A percentile compares a stretch with the other conserved stretches of the same genome.
Conservation (phyloP, 257 asterid species). For the Parsonsia alboflavescens region DNA sequence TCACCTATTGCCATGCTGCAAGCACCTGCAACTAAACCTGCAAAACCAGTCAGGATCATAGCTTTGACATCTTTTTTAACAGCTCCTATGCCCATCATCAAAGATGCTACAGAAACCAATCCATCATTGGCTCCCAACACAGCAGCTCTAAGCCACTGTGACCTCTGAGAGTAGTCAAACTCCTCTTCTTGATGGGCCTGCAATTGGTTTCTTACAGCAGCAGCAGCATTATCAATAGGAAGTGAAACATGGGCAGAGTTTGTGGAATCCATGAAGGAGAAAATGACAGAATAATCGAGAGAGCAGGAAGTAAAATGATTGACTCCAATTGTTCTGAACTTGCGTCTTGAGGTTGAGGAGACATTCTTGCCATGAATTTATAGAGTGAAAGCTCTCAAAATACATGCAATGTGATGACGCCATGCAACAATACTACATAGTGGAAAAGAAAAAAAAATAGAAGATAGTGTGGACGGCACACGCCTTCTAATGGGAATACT, state of each 20-base stretch:
- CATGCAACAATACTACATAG: background rate
- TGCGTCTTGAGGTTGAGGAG: slow-evolving; percentile 18
- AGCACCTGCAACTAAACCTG: slow-evolving; percentile 64
- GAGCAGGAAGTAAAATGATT: background rate
- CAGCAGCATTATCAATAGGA: slow-evolving; percentile 24
- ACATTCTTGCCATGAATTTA: slow-evolving; percentile 25
- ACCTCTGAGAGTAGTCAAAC: slow-evolving; percentile 50
- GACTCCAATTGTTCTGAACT: background rate
- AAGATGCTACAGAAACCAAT: slow-evolving; percentile 51
- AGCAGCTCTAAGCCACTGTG: slow-evolving; percentile 77
- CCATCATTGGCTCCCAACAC: slow-evolving; percentile 77
- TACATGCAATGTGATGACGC: slow-evolving; percentile 1
- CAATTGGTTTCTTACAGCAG: slow-evolving; percentile 13
- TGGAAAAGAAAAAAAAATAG: background rate
- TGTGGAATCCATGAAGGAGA: slow-evolving; percentile 40
- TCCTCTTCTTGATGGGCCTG: slow-evolving; percentile 25
- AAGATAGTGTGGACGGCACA: slow-evolving; percentile 29
- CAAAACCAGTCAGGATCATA: slow-evolving; percentile 57
- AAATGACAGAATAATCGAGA: background rate
- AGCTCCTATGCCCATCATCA: slow-evolving; percentile 76
- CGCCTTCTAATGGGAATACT: slow-evolving; percentile 21
- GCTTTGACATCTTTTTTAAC: slow-evolving; percentile 43
- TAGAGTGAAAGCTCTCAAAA: slow-evolving; percentile 20
- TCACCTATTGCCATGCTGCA: slow-evolving; percentile 88
- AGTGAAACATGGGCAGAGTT: slow-evolving; percentile 32